Base-by-base conservation (phyloP, 768 basidiomycete species). In the Hypholoma sublateritium region DNA sequence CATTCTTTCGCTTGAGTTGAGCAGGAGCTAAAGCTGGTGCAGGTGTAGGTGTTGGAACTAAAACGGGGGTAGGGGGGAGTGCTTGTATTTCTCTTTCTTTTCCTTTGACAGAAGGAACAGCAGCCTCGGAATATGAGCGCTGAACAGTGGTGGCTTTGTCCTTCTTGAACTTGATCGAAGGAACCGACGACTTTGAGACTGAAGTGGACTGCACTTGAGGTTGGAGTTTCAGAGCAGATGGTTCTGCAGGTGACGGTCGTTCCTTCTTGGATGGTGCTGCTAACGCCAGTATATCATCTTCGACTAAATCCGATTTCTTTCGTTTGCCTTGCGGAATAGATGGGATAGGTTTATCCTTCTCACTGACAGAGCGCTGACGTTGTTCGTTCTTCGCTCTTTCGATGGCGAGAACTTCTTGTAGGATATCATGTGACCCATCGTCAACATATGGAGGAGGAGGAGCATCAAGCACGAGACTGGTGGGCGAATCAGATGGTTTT, bases 321-420 rank as follows among this genome's bases (percentile, higher is more conserved):
- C 88, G 79, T 67, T 88, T 88, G 54, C 70, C 78, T 55, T 75
- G 72, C 56, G 71, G 74, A 1, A 77, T 72, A 67, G 76, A 78
- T 50, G 72, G 59, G 17, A 67, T 50, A 48, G 74, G 62, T 54
- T 70, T 78, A 17, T 69, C 72, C 52, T 72, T 72, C 37, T 75
- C 81, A n/a, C 65, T 65, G 6, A 70, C 63, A 47, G 72, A 73
- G 35, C 81, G 78, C 24, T 77, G 77, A 25, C 80, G 80, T 58
- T 79, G 78, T 63, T 86, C 82, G 52, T 78, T 76, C 68, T 85
- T 82, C 70, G 86, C 83, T 53, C 81, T 77, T 67, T 92, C 90
- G 39, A 91, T 88, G 7, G 90, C 90, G 53, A 91, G 80, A 17
- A 93, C 89, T 67, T 92, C 90, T 67, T 91, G 88, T 2, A 91